Percentiles rank a stretch among this genome's conserved stretches.
phyloP scores from a whole-genome alignment of 768 basidiomycete species.

The Tulasnella sp. region DNA sequence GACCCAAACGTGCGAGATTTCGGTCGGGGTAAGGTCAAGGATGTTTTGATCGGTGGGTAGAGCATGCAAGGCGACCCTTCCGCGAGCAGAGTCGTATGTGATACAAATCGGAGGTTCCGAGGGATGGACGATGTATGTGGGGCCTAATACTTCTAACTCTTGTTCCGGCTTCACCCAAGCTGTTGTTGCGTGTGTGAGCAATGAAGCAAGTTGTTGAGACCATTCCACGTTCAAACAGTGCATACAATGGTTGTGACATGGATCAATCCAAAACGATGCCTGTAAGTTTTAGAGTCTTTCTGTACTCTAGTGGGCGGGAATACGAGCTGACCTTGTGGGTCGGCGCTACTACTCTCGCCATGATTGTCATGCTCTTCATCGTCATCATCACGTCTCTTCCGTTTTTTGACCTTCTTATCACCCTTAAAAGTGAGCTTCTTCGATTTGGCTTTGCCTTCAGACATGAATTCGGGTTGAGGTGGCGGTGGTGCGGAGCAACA shows the following conservation, averaged over 20 bases:
- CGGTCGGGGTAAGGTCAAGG: constrained; percentile 60
- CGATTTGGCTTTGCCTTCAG: constrained; percentile 38
- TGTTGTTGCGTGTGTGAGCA: constrained; percentile 3
- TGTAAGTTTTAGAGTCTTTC: not conserved
- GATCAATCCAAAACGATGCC: not conserved
- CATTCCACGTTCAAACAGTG: not conserved
- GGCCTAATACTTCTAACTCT: constrained; percentile 67
- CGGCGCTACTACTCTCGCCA: constrained; percentile 4
- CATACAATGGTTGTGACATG: constrained; percentile 33
- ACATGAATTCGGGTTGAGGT: constrained; percentile 27
- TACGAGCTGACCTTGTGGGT: constrained; percentile 18
- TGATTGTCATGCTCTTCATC: constrained; percentile 31
- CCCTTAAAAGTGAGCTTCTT: constrained; percentile 84
- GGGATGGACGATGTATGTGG: constrained; percentile 78
- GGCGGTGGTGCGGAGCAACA: not conserved
- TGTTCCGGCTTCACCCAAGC: constrained; percentile 68
- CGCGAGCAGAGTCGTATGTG: constrained; percentile 68
- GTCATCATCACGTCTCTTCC: constrained; percentile 48
- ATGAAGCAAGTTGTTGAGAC: not conserved
- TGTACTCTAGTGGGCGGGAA: not conserved
- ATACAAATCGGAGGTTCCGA: constrained; percentile 71
- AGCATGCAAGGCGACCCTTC: constrained; percentile 51
- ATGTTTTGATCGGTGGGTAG: not conserved
- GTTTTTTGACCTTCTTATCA: constrained; percentile 74
- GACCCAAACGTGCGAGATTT: constrained; percentile 88